Percentiles rank a stretch among this genome's conserved stretches.
These are phyloP conservation scores for Stemphylium beticola DNA, from an alignment of 2,329 filamentous ascomycete genomes.

Conservation along the genomic window DNA sequence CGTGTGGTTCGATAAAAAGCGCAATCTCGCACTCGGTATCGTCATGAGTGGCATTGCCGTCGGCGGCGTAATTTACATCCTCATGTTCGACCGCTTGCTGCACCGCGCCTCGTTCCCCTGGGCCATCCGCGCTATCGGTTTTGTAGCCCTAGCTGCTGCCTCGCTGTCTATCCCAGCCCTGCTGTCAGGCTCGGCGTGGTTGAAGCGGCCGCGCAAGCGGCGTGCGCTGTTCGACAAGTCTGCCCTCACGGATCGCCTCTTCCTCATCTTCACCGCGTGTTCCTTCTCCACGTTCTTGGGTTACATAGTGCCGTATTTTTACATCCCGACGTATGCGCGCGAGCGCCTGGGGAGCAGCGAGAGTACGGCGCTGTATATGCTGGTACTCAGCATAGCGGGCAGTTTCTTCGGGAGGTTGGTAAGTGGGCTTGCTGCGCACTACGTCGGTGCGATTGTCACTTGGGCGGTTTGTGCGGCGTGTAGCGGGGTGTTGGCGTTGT, in stretches of 20 bases:
- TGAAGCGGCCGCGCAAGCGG: conserved; percentile 38
- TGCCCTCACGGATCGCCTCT: conserved; percentile 42
- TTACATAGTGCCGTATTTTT: conserved; percentile 49
- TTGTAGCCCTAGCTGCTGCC: conserved; percentile 40
- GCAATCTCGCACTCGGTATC: conserved; percentile 44
- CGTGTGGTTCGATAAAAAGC: conserved; percentile 44
- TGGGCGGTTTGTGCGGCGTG: conserved; percentile 41
- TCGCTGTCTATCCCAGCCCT: conserved; percentile 45
- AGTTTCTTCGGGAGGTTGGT: conserved; percentile 46
- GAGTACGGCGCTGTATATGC: conserved; percentile 40
- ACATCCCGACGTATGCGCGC: conserved; percentile 44
- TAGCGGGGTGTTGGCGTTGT: conserved; percentile 37
- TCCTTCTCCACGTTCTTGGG: conserved; percentile 46
- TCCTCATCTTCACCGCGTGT: conserved; percentile 44
- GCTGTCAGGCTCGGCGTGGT: conserved; percentile 37
- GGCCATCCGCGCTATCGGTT: conserved; percentile 46
- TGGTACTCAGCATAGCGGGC: conserved; percentile 40
- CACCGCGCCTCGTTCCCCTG: conserved; percentile 41
- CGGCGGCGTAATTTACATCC: conserved; percentile 48
- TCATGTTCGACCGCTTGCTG: conserved; percentile 43
- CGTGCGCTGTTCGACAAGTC: conserved; percentile 43
- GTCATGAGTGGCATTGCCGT: conserved; percentile 50
- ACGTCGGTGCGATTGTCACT: conserved; percentile 40
- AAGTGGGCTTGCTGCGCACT: conserved; percentile 41
- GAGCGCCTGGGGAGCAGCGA: conserved; percentile 39